Base-by-base conservation (phyloP, 2,329 filamentous ascomycete genomes). In the Alternaria sp. region DNA sequence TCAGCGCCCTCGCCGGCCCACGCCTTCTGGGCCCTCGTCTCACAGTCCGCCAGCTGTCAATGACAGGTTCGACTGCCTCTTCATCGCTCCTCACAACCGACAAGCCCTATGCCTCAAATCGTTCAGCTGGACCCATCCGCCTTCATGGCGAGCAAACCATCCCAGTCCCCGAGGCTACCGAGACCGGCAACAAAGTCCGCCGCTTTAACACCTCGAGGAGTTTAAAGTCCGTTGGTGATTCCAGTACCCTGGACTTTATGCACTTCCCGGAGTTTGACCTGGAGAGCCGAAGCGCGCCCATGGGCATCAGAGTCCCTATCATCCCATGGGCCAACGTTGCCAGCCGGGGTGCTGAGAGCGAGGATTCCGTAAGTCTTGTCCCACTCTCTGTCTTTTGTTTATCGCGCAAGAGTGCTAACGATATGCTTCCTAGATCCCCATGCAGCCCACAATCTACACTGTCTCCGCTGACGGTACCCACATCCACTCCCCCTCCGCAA, bases 161-260 rank as follows among this genome's bases (percentile, higher is more conserved):
- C 56, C 81, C 81, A n/a, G 70, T 73, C 45, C 69, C 73, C 19
- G 75, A 76, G 52, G 60, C 71, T 51, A 61, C 71, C 6, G 69
- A 75, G 57, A 66, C 74, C 6, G 70, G 67, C 56, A 74, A 71
- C 61, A 68, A 77, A 56, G 69, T 79, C 78, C 85, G 87, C 59
- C 83, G 86, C 73, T 89, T 90, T 84, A 90, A 90, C 80, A 89
- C 87, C 64, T 87, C 84, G 66, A 86, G 86, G 64, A 78, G 83
- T 64, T 79, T 84, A 57, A 88, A 89, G 75, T 79, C 86, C 26
- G 82, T 86, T 66, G 83, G 85, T 57, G 88, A 90, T 79, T 81
- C 78, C 62, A 88, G 86, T 44, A 88, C 87, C 45, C 86, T 90
- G 63, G 88, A 90, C 81, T 89, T 90, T 72, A 84, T 85, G 70